These are phyloP conservation scores for Clavispora fructus DNA, from an alignment of 805 yeast species.

Conservation along the genomic window DNA sequence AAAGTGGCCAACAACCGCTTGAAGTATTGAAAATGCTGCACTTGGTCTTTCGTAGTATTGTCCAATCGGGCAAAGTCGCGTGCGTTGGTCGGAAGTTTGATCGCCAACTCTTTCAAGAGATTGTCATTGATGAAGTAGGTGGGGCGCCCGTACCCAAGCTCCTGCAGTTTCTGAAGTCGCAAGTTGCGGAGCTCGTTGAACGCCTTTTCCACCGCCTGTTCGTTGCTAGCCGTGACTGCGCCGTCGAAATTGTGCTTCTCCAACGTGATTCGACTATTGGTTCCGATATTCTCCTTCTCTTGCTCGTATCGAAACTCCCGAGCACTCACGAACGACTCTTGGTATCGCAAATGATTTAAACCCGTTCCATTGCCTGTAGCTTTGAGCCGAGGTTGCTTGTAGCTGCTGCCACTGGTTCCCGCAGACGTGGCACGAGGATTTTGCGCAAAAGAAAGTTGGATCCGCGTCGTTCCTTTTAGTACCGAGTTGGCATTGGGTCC, in stretches of 20 bases:
- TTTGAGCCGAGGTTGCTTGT: constrained; percentile 2
- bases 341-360: constrained; percentile 15
- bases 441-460: constrained; percentile 49
- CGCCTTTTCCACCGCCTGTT: constrained; percentile 22
- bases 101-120: constrained; percentile 51
- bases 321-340: constrained; percentile 24
- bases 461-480: constrained; percentile 36
- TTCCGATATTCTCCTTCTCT: constrained; percentile 5
- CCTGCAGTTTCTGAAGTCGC: constrained; percentile 39
- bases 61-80: constrained; percentile 39
- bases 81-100: constrained; percentile 46
- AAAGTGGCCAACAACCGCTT: constrained; percentile 29
- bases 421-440: constrained; percentile 2
- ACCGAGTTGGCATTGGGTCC: constrained; percentile 56
- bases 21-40: constrained; percentile 34
- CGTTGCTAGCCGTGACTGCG: constrained; percentile 13
- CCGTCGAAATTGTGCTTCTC: constrained; percentile 16
- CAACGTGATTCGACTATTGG: constrained; percentile 16
- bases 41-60: constrained; percentile 28
- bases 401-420: neutral
- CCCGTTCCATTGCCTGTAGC: constrained; percentile 11
- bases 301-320: constrained; percentile 11
- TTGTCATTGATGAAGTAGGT: constrained; percentile 21
- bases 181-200: constrained; percentile 35
- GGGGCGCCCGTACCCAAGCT: constrained; percentile 26